Conservation (phyloP, 2,329 filamentous ascomycete species). For the Thermoascus crustaceus region DNA sequence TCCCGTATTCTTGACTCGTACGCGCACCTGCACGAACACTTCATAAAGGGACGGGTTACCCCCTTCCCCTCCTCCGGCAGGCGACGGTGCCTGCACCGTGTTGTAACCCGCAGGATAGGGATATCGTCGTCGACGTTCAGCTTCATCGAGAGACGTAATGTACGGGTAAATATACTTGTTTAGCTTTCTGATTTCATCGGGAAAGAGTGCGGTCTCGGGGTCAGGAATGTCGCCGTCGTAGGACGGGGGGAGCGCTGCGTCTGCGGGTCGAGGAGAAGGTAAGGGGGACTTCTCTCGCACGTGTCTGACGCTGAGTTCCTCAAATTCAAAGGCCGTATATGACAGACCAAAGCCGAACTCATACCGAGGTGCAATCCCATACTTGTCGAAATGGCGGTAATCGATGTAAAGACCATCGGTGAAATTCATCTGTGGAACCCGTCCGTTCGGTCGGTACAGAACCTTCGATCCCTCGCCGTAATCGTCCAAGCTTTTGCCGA, state of each 20-base stretch:
- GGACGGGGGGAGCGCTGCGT: constrained; percentile 41
- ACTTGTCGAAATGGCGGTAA: constrained; percentile 80
- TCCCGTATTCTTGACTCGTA: constrained; percentile 44
- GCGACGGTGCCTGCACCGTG: constrained; percentile 43
- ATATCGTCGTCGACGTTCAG: constrained; percentile 33
- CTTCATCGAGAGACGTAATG: constrained; percentile 45
- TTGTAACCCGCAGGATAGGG: constrained; percentile 52
- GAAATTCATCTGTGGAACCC: constrained; percentile 74
- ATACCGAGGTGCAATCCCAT: constrained; percentile 65
- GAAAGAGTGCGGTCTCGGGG: constrained; percentile 52
- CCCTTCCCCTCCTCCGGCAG: constrained; percentile 57
- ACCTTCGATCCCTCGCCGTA: constrained; percentile 67
- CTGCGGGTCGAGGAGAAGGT: constrained; percentile 35
- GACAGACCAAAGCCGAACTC: constrained; percentile 82
- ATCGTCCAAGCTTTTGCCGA: constrained; percentile 64
- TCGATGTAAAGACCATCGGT: constrained; percentile 78
- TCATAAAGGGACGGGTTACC: constrained; percentile 43
- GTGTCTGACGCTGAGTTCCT: constrained; percentile 42
- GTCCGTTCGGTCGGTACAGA: constrained; percentile 59
- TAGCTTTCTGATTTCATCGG: constrained; percentile 51
- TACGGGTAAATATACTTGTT: constrained; percentile 69
- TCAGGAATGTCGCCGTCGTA: constrained; percentile 51
- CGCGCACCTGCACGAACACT: constrained; percentile 38
- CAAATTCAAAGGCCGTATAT: constrained; percentile 65
- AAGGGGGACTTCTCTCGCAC: constrained; percentile 43